phyloP scores from a whole-genome alignment of 257 asterid genomes.

The Nicotiana paniculata region DNA sequence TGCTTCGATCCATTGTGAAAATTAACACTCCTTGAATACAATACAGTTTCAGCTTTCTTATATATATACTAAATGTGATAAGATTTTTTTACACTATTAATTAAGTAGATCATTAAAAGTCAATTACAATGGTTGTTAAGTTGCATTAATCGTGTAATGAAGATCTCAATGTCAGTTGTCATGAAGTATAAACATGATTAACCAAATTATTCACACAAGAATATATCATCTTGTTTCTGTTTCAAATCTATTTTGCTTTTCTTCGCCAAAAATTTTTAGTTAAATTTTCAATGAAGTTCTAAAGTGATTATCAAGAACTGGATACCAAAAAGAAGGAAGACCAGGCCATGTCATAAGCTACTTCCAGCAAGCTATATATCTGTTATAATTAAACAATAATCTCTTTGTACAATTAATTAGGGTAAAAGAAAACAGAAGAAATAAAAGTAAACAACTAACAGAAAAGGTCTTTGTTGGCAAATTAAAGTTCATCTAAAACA shows the following conservation, averaged over 20 bases:
- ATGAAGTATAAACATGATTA: not conserved
- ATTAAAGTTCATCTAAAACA: not conserved
- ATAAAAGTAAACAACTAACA: not conserved
- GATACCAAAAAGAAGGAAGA: not conserved
- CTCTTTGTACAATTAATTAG: not conserved
- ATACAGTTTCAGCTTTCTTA: no score
- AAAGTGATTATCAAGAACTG: not conserved
- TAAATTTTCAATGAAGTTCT: no score
- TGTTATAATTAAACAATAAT: no score
- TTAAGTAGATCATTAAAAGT: no score
- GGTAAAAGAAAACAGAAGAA: not conserved
- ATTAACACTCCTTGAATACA: no score
- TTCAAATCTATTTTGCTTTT: not conserved
- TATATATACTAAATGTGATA: no score
- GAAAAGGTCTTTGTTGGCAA: not conserved
- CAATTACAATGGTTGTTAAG: no score
- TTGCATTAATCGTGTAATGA: not conserved
- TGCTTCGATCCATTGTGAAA: not conserved
- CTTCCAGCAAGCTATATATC: not conserved
- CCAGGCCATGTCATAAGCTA: not conserved
- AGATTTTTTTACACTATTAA: no score
- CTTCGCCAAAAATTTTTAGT: not conserved
- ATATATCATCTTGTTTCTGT: not conserved
- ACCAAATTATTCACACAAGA: not conserved
- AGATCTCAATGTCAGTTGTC: not conserved